A percentile compares a stretch with the other conserved stretches of the same genome.
Evolutionary conservation across 176 grass and related monocot species (phyloP).

Genomic region (Hordeum marinum): DNA sequence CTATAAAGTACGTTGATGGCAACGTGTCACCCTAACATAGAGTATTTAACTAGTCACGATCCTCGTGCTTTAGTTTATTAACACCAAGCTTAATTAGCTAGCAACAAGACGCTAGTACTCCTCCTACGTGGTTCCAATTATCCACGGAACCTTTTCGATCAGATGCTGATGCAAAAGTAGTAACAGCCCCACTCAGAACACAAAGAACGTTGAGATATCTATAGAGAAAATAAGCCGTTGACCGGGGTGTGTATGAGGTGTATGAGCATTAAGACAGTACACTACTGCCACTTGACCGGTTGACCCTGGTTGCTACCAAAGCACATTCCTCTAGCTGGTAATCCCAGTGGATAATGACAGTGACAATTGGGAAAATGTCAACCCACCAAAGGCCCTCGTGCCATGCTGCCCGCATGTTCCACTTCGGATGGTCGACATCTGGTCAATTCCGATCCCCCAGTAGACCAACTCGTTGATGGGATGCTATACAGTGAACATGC

Average conservation of each 20-base stretch:
- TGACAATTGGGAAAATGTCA: neutral
- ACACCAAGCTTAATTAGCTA: neutral
- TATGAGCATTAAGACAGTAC: neutral
- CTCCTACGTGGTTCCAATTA: neutral
- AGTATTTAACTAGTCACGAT: neutral
- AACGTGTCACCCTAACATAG: neutral
- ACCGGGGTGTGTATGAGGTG: neutral
- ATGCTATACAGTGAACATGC: neutral
- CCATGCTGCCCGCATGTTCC: neutral
- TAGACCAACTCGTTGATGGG: neutral
- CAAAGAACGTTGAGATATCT: neutral
- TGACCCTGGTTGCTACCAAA: neutral
- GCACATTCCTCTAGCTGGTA: neutral
- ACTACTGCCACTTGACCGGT: neutral
- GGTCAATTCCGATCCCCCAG: neutral
- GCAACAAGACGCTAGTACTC: neutral
- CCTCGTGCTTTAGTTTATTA: neutral
- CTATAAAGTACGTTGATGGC: neutral
- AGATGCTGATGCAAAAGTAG: neutral
- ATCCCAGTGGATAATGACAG: neutral
- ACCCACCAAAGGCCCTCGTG: neutral
- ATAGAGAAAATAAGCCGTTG: neutral
- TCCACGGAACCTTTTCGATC: neutral
- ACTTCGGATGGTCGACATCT: neutral
- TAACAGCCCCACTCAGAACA: neutral